These are phyloP conservation scores for Luzula sylvatica DNA, from an alignment of 176 grass and related monocot species.

Conservation along the genomic window DNA sequence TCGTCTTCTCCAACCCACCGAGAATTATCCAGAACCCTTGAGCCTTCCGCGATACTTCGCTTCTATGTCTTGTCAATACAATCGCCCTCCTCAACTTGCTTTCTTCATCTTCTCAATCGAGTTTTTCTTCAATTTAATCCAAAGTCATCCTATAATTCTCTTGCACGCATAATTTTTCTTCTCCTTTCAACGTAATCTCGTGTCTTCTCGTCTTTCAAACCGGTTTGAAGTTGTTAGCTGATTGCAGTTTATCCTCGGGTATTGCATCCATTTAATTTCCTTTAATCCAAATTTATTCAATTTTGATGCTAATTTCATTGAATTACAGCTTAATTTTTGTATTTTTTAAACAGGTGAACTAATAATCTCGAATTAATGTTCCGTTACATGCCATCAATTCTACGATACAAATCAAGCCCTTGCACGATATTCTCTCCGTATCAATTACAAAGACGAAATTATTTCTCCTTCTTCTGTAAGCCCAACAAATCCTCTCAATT, in stretches of 20 bases:
- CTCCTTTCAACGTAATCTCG: neutral
- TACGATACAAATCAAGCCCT: slow-evolving; percentile 24
- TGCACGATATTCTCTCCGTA: slow-evolving; percentile 25
- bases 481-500: slow-evolving; percentile 22
- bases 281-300: too few species aligned
- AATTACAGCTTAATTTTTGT: neutral
- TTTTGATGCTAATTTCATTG: too few species aligned
- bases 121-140: neutral
- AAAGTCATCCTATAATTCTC: neutral
- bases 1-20: neutral
- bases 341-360: slow-evolving; percentile 10
- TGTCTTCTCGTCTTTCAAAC: neutral
- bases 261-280: too few species aligned
- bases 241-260: too few species aligned
- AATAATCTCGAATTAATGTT: slow-evolving; percentile 22
- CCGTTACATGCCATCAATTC: slow-evolving; percentile 25
- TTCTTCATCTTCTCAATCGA: neutral
- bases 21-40: slow-evolving; percentile 12
- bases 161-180: neutral
- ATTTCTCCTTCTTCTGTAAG: slow-evolving; percentile 12
- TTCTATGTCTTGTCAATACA: neutral
- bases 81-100: neutral
- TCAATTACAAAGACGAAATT: slow-evolving; percentile 30
- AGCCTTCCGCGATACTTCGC: neutral
- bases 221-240: too few species aligned